Evolutionary conservation across 2,329 filamentous ascomycete genomes (phyloP), one percentile per base, ranked within the genome.

Genomic region (Aspergillus neoniger): DNA sequence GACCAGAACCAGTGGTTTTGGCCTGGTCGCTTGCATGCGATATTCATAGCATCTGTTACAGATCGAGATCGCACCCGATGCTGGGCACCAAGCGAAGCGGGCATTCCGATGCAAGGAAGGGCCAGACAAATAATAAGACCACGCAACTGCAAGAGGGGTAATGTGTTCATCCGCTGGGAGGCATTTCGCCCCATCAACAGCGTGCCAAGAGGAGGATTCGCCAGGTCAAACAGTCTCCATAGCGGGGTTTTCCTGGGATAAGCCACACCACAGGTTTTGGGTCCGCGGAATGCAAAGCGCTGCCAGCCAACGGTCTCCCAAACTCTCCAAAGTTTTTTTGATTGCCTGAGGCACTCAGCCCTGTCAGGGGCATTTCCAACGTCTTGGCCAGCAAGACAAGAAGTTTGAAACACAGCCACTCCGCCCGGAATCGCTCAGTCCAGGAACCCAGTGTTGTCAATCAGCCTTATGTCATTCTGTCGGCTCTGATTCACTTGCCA

Each of bases 311-410:
- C 21, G 17, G 23, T 28, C 5, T 28, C 21, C 21, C 23, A 28
- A 15, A 15, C 21, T 1, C 44, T 14, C 23, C 44, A 12, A 10
- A 32, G 4, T 36, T 36, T 17, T 14, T 17, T 30, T 32, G 9
- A n/a, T n/a, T 50, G 47, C 47, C 47, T 50, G 25, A 50, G 47
- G 47, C 47, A 32, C 47, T 50, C 47, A 50, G 25, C 47, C 47
- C 47, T 50, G 47, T 10, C 47, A 50, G 43, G 43, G 17, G 54
- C 41, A 19, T 14, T 14, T 36, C 12, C 5, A 36, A 36, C 32
- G 12, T 36, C 32, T 36, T 14, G 32, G 32, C 32, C 32, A 36
- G 32, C 32, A 36, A 36, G 32, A 36, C 32, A 30, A 30, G 28
- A 30, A 12, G 10, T 30, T 30, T 12, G 28, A 30, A 30, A 30